These are phyloP conservation scores for Catenaria anguillulae DNA, from an alignment of 371 early-diverging fungal genomes.

Conservation along the genomic window DNA sequence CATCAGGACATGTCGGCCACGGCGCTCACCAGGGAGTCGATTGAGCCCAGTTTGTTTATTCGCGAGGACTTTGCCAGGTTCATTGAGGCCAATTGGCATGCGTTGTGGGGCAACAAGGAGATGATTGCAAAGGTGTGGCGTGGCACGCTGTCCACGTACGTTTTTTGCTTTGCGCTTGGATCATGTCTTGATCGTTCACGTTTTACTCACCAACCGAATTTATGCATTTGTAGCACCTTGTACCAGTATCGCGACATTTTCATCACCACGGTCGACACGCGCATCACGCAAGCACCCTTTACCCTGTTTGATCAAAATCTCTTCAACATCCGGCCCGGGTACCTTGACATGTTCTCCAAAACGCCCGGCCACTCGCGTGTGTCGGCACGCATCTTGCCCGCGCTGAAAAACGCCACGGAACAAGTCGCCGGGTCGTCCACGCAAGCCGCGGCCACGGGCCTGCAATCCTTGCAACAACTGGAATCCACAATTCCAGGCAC, in stretches of 20 bases:
- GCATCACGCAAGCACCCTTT: conserved; percentile 2
- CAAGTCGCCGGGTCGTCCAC: conserved; percentile 17
- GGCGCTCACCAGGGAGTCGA: neutral
- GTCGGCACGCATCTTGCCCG: neutral
- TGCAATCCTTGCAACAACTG: conserved; percentile 19
- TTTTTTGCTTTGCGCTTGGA: neutral
- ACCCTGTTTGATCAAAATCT: conserved; percentile 8
- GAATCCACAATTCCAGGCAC: too few relatives aligned
- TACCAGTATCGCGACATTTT: conserved; percentile 47
- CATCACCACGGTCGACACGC: conserved; percentile 17
- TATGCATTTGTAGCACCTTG: too few relatives aligned
- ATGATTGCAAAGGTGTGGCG: conserved; percentile 44
- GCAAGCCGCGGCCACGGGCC: conserved; percentile 24
- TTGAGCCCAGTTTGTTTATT: conserved; percentile 42
- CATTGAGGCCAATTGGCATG: conserved; percentile 52
- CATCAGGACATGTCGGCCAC: conserved; percentile 1
- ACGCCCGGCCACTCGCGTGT: neutral
- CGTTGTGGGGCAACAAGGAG: conserved; percentile 40
- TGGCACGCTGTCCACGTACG: neutral
- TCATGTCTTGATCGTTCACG: too few relatives aligned
- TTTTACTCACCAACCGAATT: too few relatives aligned
- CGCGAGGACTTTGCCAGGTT: conserved; percentile 46
- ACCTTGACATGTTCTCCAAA: neutral
- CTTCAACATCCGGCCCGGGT: conserved; percentile 8
- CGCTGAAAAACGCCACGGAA: neutral